Evolutionary conservation across 2,329 filamentous ascomycete species (phyloP), one percentile per base, ranked within the genome.

Genomic region (Fusarium virguliforme): DNA sequence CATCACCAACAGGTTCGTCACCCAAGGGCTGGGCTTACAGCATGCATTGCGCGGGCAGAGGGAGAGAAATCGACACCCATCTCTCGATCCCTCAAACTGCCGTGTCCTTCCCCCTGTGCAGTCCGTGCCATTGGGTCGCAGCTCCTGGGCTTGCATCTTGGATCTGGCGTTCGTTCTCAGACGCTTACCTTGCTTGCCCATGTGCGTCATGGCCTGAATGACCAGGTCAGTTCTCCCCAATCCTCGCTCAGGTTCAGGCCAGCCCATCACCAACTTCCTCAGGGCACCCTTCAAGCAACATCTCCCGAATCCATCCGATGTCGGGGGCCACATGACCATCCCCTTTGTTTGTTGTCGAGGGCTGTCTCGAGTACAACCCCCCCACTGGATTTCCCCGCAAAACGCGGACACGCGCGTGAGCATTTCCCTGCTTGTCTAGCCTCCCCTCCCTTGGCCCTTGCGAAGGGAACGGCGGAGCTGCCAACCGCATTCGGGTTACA

Each of bases 301-400:
- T 43, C 26, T 35, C 56, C 65, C 69, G 69, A 61, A 34, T 64
- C 35, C 46, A 48, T 72, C 69, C 69, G 69, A 56, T 60, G 41
- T 64, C 65, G 55, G 51, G 43, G 18, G 18, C 18, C 69, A 67
- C 65, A 70, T 72, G 69, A 70, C 34, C 69, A 53, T 48, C 24
- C 18, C 40, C 41, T 38, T 30, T 54, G 18, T 37, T 34, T 69
- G 40, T 46, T 18, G 57, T 13, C 43, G 26, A 40, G 43, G 38
- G 18, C 18, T 64, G 54, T 65, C 61, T 58, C 60, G 12, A 50
- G 28, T 59, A 32, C 32, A 58, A 58, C 43, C 56, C 56, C 18
- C 34, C 41, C 57, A 32, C 57, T 60, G 5, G 30, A 38, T 51
- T 60, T 60, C 57, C 57, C 43, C 57, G 57, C 57, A 60, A 60